Conservation (phyloP, 1,139 yeast genomes). For the Taphrina populina region DNA sequence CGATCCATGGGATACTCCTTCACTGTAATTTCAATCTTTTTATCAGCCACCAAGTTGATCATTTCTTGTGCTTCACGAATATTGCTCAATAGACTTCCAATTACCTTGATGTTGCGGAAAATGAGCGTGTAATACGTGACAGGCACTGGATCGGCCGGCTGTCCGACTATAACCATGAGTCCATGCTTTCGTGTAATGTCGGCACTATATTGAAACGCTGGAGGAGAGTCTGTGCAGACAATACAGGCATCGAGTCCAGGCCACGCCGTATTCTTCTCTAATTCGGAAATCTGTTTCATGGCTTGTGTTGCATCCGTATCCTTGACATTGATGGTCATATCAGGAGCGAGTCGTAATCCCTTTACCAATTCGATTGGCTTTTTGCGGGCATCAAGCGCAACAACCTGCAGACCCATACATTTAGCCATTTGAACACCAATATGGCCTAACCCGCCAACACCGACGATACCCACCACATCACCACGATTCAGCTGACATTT, state of each 20-base stretch:
- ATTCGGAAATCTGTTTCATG: background rate
- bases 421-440: slow-evolving; percentile 76
- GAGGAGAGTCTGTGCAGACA: slow-evolving; percentile 7
- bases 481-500: slow-evolving; percentile 66
- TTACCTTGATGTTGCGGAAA: slow-evolving; percentile 18
- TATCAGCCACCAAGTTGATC: slow-evolving; percentile 1
- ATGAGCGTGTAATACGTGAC: slow-evolving; percentile 4
- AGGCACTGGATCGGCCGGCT: slow-evolving; percentile 18
- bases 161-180: slow-evolving; percentile 18
- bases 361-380: slow-evolving; percentile 47
- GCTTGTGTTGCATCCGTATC: slow-evolving; percentile 1
- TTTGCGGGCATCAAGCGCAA: slow-evolving; percentile 64
- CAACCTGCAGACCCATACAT: slow-evolving; percentile 76
- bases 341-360: slow-evolving; percentile 44
- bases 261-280: slow-evolving; percentile 18
- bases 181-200: slow-evolving; percentile 22
- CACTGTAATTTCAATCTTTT: slow-evolving; percentile 12
- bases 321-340: slow-evolving; percentile 13
- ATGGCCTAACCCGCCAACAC: slow-evolving; percentile 82
- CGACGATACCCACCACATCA: slow-evolving; percentile 76
- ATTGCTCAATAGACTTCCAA: slow-evolving; percentile 7
- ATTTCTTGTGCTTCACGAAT: slow-evolving; percentile 20
- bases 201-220: slow-evolving; percentile 13
- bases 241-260: slow-evolving; percentile 22
- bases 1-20: slow-evolving; percentile 5